phyloP scores from a whole-genome alignment of 148 eudicot species.

The Cornus controversa region DNA sequence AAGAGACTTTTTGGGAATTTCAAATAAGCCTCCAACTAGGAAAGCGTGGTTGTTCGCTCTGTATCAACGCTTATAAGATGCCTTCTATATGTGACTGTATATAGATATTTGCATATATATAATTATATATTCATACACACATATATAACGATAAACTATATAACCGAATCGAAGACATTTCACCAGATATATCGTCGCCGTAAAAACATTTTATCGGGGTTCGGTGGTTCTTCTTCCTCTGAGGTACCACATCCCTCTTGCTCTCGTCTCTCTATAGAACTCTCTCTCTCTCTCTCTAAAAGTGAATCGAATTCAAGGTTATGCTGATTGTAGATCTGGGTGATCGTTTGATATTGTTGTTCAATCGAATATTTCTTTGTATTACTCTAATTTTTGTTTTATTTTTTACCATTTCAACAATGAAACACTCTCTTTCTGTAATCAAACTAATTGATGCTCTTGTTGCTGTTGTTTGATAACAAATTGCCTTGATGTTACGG shows the following conservation, averaged over 20 bases:
- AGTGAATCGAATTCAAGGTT: neutral
- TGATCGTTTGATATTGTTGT: neutral
- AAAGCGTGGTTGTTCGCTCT: no score
- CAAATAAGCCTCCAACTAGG: no score
- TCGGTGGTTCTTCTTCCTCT: conserved; percentile 10
- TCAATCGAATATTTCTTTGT: neutral
- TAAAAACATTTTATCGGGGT: neutral
- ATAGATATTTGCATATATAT: no score
- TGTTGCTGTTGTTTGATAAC: neutral
- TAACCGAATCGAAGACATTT: neutral
- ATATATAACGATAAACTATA: neutral
- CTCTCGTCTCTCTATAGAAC: neutral
- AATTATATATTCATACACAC: no score
- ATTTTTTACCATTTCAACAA: no score
- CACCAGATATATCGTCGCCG: neutral
- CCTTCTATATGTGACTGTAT: no score
- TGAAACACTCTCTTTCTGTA: no score
- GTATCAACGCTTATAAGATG: no score
- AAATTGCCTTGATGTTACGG: neutral
- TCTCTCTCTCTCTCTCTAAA: neutral
- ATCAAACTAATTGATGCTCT: neutral
- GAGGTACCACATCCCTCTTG: neutral
- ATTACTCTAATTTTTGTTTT: neutral
- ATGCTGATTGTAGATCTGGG: neutral
- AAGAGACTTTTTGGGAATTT: no score